Conservation (phyloP, 352 stramenopile species). For the Phytopythium delawarense region DNA sequence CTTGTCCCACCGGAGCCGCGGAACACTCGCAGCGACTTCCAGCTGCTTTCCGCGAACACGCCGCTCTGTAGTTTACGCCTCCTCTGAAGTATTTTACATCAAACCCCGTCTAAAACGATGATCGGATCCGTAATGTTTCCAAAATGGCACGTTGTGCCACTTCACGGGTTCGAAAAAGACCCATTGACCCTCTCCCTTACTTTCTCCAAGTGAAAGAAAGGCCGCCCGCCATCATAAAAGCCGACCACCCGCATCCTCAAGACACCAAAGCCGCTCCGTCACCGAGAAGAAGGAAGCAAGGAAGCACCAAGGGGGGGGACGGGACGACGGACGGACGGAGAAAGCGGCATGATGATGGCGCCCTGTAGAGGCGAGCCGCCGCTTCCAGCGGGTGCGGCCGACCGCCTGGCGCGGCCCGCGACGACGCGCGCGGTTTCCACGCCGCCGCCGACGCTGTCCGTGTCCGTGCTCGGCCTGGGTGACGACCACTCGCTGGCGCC, state of each 20-base stretch:
- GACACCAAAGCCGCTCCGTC: background rate
- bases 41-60: constrained; percentile 4
- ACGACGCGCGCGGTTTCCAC: background rate
- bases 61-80: background rate
- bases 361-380: background rate
- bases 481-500: constrained; percentile 4
- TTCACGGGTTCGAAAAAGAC: background rate
- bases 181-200: background rate
- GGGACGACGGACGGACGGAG: background rate
- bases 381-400: background rate
- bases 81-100: background rate
- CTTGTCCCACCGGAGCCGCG: background rate
- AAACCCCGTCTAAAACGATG: background rate
- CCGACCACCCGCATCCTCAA: no score
- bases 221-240: no score
- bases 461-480: background rate
- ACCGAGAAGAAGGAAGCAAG: background rate
- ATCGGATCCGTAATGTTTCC: background rate
- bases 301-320: background rate
- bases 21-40: background rate
- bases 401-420: background rate
- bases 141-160: no score
- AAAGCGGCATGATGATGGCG: background rate
- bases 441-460: background rate
- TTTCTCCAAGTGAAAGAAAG: background rate